phyloP scores from a whole-genome alignment of 2,329 filamentous ascomycete species.

The Verticillium klebahnii region DNA sequence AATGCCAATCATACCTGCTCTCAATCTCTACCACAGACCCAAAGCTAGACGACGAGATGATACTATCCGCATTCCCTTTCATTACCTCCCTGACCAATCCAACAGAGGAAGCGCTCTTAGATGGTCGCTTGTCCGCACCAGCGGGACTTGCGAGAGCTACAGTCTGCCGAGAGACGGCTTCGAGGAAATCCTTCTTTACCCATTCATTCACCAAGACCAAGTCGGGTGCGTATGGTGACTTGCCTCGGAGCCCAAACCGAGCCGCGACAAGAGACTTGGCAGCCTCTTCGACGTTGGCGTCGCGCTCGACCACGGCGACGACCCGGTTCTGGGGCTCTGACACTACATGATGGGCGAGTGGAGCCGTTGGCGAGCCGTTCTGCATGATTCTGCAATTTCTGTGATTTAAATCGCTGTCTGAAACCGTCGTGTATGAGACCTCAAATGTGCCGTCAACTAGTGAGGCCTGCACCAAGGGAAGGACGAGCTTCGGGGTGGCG shows the following conservation, averaged over 20 bases:
- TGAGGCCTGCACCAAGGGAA: slow-evolving; percentile 29
- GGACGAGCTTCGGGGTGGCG: slow-evolving; percentile 26
- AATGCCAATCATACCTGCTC: neutral
- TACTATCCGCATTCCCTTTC: slow-evolving; percentile 5
- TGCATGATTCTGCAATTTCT: slow-evolving; percentile 4
- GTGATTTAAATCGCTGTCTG: slow-evolving; percentile 15
- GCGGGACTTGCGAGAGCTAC: slow-evolving; percentile 11
- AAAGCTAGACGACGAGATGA: slow-evolving; percentile 15
- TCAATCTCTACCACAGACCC: slow-evolving; percentile 18
- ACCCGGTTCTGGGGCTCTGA: slow-evolving; percentile 19
- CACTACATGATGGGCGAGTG: slow-evolving; percentile 12
- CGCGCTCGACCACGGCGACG: slow-evolving; percentile 57
- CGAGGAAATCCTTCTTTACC: slow-evolving; percentile 47
- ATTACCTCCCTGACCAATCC: neutral
- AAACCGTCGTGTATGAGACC: slow-evolving; percentile 28
- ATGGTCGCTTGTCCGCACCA: neutral
- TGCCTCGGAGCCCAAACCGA: slow-evolving; percentile 49
- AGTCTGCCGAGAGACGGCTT: slow-evolving; percentile 31
- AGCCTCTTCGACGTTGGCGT: slow-evolving; percentile 47
- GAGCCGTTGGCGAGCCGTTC: neutral
- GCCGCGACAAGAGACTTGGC: slow-evolving; percentile 49
- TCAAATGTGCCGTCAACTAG: slow-evolving; percentile 45
- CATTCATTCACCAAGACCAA: slow-evolving; percentile 62
- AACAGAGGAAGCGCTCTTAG: neutral
- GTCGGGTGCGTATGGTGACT: slow-evolving; percentile 58